phyloP scores from a whole-genome alignment of 164 flowering plant species.

The Magnolia officinalis region DNA sequence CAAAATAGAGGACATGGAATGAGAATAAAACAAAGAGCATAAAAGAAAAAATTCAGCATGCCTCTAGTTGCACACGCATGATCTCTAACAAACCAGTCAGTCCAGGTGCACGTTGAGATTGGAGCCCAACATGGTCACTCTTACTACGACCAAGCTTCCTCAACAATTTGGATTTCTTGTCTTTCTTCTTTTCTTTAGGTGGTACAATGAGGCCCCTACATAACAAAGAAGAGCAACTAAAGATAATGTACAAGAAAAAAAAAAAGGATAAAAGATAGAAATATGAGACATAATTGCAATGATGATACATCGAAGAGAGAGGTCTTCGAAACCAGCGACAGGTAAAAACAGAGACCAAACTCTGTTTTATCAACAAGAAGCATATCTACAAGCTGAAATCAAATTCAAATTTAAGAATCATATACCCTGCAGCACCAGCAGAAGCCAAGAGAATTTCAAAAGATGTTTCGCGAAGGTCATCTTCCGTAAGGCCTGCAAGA shows the following conservation, averaged over 20 bases:
- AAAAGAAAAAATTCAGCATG: conserved; percentile 13
- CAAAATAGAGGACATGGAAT: no score
- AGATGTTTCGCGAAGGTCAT: conserved; percentile 94
- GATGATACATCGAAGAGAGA: background rate
- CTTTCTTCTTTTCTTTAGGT: conserved; percentile 86
- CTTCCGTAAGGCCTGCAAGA: conserved; percentile 79
- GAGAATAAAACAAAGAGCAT: background rate
- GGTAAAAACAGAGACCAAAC: background rate
- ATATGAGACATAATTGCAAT: background rate
- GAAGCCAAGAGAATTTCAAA: conserved; percentile 89
- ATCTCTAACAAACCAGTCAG: conserved; percentile 82
- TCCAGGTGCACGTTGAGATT: conserved; percentile 62
- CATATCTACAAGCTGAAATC: background rate
- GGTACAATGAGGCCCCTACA: conserved; percentile 89
- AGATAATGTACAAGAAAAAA: no score
- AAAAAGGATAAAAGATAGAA: background rate
- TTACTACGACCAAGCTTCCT: conserved; percentile 92
- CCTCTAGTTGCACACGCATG: conserved; percentile 98
- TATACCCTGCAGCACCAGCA: conserved; percentile 96
- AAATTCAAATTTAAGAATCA: conserved; percentile 1
- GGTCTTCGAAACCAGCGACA: background rate
- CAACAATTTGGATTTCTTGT: conserved; percentile 70
- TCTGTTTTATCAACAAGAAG: background rate
- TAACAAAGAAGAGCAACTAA: background rate
- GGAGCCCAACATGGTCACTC: conserved; percentile 43